phyloP scores from a whole-genome alignment of 148 eudicot species.

The Vaccinium vitisidaea region DNA sequence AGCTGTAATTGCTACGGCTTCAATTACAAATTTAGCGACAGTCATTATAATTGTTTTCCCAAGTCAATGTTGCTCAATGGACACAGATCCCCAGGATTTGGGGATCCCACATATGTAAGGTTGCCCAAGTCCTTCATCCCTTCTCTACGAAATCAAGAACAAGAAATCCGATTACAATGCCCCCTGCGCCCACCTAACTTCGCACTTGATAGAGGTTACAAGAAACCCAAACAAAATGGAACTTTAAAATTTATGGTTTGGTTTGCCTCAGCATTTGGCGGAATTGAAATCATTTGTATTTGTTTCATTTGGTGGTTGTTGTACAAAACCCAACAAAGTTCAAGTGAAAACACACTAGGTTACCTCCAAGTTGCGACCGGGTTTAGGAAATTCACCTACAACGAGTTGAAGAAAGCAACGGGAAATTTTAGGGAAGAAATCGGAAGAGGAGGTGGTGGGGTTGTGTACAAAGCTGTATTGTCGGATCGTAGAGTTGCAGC shows the following conservation, averaged over 20 bases:
- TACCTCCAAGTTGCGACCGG: constrained; percentile 3
- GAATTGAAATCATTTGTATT: constrained; percentile 14
- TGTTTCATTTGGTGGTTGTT: constrained; percentile 2
- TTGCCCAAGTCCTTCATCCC: background rate
- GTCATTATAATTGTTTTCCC: constrained; percentile 20
- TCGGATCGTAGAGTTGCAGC: constrained; percentile 23
- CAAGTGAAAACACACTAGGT: background rate
- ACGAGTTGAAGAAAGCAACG: constrained; percentile 31
- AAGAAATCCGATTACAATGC: constrained; percentile 19
- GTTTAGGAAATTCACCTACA: constrained; percentile 36
- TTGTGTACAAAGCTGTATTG: constrained; percentile 14
- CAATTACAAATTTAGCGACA: constrained; percentile 12
- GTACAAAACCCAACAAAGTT: background rate
- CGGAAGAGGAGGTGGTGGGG: constrained; percentile 32
- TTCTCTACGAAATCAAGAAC: too few relatives aligned
- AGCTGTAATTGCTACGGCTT: constrained; percentile 29
- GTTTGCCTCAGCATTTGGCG: constrained; percentile 27
- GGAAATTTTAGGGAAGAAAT: constrained; percentile 25
- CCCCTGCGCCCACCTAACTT: background rate
- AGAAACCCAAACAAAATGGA: background rate
- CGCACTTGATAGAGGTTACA: constrained; percentile 7
- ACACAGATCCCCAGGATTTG: background rate
- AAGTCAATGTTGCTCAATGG: constrained; percentile 34
- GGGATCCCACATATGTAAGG: constrained; percentile 23
- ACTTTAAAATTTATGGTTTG: constrained; percentile 19